These are phyloP conservation scores for Ambispora gerdemannii DNA, from an alignment of 192 early-diverging fungal genomes.

Conservation along the genomic window DNA sequence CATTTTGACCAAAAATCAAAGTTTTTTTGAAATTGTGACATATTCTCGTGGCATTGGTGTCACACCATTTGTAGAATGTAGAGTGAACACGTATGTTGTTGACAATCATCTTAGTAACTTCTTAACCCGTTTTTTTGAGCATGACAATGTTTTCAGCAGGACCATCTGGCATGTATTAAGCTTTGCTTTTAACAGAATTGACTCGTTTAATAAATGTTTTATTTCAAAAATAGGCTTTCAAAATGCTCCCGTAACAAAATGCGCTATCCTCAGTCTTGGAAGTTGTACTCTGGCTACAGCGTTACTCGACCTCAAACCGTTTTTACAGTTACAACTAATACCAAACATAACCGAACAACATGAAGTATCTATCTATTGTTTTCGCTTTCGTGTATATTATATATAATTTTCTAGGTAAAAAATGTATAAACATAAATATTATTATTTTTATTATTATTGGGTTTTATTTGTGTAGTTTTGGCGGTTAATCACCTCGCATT, in stretches of 20 bases:
- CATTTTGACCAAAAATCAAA: no score
- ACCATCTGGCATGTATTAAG: no score
- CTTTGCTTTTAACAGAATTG: no score
- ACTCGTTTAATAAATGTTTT: no score
- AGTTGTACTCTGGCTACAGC: slow-evolving; percentile 46
- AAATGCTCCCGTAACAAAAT: slow-evolving; percentile 63
- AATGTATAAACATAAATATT: background rate
- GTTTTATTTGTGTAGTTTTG: slow-evolving; percentile 47
- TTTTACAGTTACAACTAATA: slow-evolving; percentile 52
- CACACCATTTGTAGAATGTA: no score
- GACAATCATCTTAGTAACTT: no score
- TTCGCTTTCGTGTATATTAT: background rate
- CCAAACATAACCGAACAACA: slow-evolving; percentile 59
- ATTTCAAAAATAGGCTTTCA: slow-evolving; percentile 68
- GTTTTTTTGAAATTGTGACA: no score
- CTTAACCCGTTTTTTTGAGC: no score
- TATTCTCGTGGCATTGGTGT: no score
- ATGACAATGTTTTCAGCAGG: no score
- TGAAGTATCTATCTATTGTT: slow-evolving; percentile 43
- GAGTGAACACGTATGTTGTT: no score
- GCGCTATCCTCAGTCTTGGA: slow-evolving; percentile 47
- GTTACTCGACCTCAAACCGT: slow-evolving; percentile 51
- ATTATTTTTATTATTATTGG: slow-evolving; percentile 1
- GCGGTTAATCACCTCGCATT: slow-evolving; percentile 56
- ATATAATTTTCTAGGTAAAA: background rate